phyloP scores from a whole-genome alignment of 179 eudicot species.

The Sideroxylon spinosum region DNA sequence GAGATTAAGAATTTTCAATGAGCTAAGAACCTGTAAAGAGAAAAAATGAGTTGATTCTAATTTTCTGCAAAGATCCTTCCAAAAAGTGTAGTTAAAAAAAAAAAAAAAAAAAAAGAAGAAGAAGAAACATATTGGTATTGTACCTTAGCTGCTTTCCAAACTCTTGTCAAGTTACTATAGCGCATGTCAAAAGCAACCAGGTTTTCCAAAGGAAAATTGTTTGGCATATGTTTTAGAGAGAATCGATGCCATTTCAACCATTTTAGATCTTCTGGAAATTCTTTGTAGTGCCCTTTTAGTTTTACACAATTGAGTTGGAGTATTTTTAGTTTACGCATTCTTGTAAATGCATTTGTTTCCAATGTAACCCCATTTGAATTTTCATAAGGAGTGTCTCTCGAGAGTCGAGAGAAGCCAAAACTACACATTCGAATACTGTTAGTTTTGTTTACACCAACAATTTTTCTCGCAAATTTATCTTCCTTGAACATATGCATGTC shows the following conservation, averaged over 20 bases:
- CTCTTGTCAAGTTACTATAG: background rate
- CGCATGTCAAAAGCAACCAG: background rate
- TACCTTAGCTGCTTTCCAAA: no score
- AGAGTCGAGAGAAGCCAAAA: background rate
- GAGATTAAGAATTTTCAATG: background rate
- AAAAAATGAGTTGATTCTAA: background rate
- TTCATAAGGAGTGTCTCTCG: no score
- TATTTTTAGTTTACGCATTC: background rate
- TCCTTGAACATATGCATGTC: background rate
- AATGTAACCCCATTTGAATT: background rate
- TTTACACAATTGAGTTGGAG: background rate
- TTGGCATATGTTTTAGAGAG: background rate
- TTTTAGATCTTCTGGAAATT: background rate
- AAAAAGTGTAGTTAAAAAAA: no score
- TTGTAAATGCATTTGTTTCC: background rate
- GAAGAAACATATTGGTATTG: no score
- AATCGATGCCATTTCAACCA: conserved; percentile 4
- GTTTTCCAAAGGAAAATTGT: background rate
- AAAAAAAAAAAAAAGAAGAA: no score
- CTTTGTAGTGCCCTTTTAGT: background rate
- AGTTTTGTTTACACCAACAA: background rate
- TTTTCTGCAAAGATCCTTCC: no score
- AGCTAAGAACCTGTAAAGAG: background rate
- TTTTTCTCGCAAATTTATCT: background rate
- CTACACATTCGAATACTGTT: no score